These are phyloP conservation scores for Colletotrichum tropicale DNA, from an alignment of 2,329 filamentous ascomycete genomes.

Conservation along the genomic window DNA sequence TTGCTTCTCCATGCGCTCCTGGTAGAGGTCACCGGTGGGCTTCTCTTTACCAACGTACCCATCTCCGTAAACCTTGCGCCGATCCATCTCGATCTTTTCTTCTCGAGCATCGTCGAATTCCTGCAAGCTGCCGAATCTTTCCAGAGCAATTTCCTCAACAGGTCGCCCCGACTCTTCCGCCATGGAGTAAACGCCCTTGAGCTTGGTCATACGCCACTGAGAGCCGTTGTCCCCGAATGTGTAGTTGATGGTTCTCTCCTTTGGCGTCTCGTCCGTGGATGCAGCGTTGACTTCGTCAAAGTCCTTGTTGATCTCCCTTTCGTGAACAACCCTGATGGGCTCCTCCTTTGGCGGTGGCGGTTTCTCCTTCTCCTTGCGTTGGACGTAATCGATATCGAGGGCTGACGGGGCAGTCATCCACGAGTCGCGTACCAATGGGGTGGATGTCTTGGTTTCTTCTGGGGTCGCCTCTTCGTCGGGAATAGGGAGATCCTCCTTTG, in stretches of 20 bases:
- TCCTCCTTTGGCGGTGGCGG: slow-evolving; percentile 57
- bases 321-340: slow-evolving; percentile 74
- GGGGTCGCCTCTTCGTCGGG: slow-evolving; percentile 49
- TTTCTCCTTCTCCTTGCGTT: slow-evolving; percentile 63
- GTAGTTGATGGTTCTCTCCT: slow-evolving; percentile 70
- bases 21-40: slow-evolving; percentile 85
- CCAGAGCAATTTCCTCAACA: slow-evolving; percentile 82
- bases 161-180: slow-evolving; percentile 75
- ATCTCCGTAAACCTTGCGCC: slow-evolving; percentile 80
- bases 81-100: slow-evolving; percentile 88
- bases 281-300: slow-evolving; percentile 66
- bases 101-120: slow-evolving; percentile 93
- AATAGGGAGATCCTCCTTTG: slow-evolving; percentile 54
- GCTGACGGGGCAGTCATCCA: slow-evolving; percentile 89
- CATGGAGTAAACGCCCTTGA: slow-evolving; percentile 82
- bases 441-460: slow-evolving; percentile 29
- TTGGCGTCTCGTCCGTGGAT: slow-evolving; percentile 52
- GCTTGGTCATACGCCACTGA: slow-evolving; percentile 95
- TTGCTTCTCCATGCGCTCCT: slow-evolving; percentile 72
- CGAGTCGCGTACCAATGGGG: slow-evolving; percentile 70
- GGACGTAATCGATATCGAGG: slow-evolving; percentile 81
- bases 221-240: slow-evolving; percentile 89
- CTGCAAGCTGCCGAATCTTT: slow-evolving; percentile 80
- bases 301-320: slow-evolving; percentile 77
- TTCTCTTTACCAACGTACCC: slow-evolving; percentile 86